Percentiles rank a stretch among this genome's conserved stretches.
These are phyloP conservation scores for Pyrenula aspistea DNA, from an alignment of 495 filamentous ascomycete genomes.

Conservation along the genomic window DNA sequence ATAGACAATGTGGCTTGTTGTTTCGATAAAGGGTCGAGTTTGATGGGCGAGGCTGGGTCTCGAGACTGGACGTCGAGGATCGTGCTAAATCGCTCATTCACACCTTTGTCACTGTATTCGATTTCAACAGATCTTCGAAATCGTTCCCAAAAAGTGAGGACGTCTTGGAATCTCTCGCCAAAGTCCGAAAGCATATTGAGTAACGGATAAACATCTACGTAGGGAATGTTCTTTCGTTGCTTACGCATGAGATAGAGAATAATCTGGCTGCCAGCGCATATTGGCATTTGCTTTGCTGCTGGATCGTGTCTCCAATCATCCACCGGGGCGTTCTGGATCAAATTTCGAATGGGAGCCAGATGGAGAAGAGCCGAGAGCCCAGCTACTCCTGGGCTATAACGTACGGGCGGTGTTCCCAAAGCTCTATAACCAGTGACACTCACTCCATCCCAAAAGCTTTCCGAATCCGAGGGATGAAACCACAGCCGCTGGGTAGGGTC, in stretches of 20 bases:
- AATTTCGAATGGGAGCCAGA: constrained; percentile 42
- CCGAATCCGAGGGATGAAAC: constrained; percentile 49
- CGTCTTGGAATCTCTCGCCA: constrained; percentile 31
- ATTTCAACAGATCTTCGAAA: constrained; percentile 38
- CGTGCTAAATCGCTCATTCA: constrained; percentile 22
- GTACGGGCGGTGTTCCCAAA: constrained; percentile 31
- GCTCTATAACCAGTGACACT: constrained; percentile 47
- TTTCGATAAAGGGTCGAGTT: neutral
- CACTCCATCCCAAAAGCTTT: constrained; percentile 64
- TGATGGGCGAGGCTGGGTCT: neutral
- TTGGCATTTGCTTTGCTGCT: constrained; percentile 36
- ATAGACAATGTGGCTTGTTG: neutral
- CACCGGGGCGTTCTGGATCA: constrained; percentile 37
- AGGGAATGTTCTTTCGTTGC: constrained; percentile 23
- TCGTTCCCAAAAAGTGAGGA: constrained; percentile 42
- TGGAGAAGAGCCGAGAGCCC: constrained; percentile 47
- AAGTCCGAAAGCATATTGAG: constrained; percentile 29
- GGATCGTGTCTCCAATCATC: constrained; percentile 37
- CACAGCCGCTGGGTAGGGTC: constrained; percentile 52
- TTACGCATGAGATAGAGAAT: constrained; percentile 29
- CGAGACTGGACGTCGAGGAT: constrained; percentile 29
- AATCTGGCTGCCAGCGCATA: constrained; percentile 34
- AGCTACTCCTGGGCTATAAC: constrained; percentile 38
- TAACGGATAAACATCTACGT: constrained; percentile 31
- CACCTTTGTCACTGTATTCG: constrained; percentile 34